These are phyloP conservation scores for Alternaria panax DNA, from an alignment of 2,329 filamentous ascomycete genomes.

Conservation along the genomic window DNA sequence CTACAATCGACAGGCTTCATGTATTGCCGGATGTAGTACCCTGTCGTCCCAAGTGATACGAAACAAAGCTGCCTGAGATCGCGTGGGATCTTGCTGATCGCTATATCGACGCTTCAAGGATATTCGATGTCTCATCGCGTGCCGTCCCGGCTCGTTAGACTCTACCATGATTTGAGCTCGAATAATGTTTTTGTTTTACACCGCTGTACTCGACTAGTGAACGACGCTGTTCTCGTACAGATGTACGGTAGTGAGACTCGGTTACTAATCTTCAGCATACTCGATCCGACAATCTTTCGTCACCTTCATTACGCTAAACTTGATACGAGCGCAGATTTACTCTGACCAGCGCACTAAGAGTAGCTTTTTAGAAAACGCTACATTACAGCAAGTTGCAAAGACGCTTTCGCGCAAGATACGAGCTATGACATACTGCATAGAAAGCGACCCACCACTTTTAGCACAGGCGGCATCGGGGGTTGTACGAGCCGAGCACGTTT, in stretches of 20 bases:
- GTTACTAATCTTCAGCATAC: neutral
- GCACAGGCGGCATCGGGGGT: slow-evolving; percentile 6
- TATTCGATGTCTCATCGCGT: neutral
- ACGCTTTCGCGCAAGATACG: neutral
- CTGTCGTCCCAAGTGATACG: neutral
- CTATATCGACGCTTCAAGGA: neutral
- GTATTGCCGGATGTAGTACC: neutral
- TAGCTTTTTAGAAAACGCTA: neutral
- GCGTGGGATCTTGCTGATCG: neutral
- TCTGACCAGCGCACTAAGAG: neutral
- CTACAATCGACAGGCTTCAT: neutral
- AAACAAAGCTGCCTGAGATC: neutral
- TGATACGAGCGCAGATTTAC: neutral
- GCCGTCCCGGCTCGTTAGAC: neutral
- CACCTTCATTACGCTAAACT: neutral
- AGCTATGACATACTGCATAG: slow-evolving; percentile 16
- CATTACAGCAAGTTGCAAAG: neutral
- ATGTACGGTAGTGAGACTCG: neutral
- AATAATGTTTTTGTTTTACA: neutral
- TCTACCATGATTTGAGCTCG: neutral
- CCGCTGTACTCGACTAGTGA: neutral
- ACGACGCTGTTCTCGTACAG: neutral
- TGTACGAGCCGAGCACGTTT: slow-evolving; percentile 6
- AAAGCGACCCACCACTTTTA: slow-evolving; percentile 10
- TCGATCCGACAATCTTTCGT: neutral